Evolutionary conservation across 2,329 filamentous ascomycete genomes (phyloP).

Genomic region (Talaromyces funiculosus): DNA sequence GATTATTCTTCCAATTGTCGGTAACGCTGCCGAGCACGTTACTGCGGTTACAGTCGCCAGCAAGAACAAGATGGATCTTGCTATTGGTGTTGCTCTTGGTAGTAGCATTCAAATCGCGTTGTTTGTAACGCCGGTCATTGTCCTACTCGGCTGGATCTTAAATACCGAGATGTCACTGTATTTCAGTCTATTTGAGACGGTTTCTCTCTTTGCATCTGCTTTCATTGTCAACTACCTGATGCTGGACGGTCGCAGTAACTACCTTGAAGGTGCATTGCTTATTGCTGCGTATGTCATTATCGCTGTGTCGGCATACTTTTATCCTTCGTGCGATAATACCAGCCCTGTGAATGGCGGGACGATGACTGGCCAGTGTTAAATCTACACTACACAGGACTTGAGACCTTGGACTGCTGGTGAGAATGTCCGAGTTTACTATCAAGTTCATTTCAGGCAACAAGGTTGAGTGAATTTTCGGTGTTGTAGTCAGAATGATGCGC

Average conservation of each 20-base stretch:
- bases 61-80: slow-evolving; percentile 72
- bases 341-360: slow-evolving; percentile 28
- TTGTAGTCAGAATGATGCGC: background rate
- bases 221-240: slow-evolving; percentile 87
- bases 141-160: slow-evolving; percentile 66
- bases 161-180: slow-evolving; percentile 68
- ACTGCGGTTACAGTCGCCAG: slow-evolving; percentile 65
- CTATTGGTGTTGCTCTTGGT: slow-evolving; percentile 65
- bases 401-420: background rate
- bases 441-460: background rate
- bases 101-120: slow-evolving; percentile 67
- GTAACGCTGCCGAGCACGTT: slow-evolving; percentile 69
- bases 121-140: slow-evolving; percentile 64
- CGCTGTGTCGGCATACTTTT: slow-evolving; percentile 61
- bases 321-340: slow-evolving; percentile 49
- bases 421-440: background rate
- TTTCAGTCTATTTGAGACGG: slow-evolving; percentile 84
- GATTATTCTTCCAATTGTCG: slow-evolving; percentile 67
- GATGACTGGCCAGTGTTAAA: slow-evolving; percentile 10
- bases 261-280: slow-evolving; percentile 66
- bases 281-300: slow-evolving; percentile 66
- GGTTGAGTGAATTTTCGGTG: background rate
- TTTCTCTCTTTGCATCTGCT: slow-evolving; percentile 75
- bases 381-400: background rate
- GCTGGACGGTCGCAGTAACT: slow-evolving; percentile 78